phyloP scores from a whole-genome alignment of 768 basidiomycete species.

The Auriscalpium vulgare region DNA sequence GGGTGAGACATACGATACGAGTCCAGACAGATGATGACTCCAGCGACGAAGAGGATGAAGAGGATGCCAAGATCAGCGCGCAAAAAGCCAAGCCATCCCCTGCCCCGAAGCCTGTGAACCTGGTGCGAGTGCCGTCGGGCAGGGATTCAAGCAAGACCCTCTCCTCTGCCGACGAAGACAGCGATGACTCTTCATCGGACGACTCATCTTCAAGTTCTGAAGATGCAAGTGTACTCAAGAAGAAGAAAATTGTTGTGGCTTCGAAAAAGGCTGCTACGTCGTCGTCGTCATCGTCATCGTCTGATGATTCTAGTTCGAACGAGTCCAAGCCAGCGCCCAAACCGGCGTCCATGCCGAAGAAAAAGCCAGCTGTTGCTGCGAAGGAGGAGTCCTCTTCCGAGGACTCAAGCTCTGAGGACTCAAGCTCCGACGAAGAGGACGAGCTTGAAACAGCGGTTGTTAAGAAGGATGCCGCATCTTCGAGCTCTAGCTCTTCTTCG shows the following conservation, averaged over 20 bases:
- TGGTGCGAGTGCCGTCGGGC: neutral
- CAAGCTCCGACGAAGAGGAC: slow-evolving; percentile 16
- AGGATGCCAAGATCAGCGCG: neutral
- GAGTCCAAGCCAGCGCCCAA: neutral
- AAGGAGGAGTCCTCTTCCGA: neutral
- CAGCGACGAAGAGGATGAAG: neutral
- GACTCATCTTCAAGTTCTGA: slow-evolving; percentile 13
- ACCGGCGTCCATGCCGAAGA: slow-evolving; percentile 4
- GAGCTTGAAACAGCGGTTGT: neutral
- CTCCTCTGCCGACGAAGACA: slow-evolving; percentile 8
- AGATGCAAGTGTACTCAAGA: neutral
- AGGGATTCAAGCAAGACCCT: slow-evolving; percentile 12
- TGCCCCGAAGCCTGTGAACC: neutral
- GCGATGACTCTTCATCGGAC: slow-evolving; percentile 11
- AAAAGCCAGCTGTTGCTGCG: neutral
- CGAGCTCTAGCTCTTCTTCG: slow-evolving; percentile 6
- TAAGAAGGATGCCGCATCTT: neutral
- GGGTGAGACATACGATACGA: neutral
- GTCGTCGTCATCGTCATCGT: neutral
- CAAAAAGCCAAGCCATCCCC: neutral
- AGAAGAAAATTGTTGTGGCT: neutral
- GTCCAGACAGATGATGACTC: neutral
- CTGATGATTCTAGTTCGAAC: slow-evolving; percentile 3
- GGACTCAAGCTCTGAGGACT: slow-evolving; percentile 14
- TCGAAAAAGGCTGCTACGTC: neutral